Conservation (phyloP, 2,329 filamentous ascomycete genomes). For the Apiospora sp. region DNA sequence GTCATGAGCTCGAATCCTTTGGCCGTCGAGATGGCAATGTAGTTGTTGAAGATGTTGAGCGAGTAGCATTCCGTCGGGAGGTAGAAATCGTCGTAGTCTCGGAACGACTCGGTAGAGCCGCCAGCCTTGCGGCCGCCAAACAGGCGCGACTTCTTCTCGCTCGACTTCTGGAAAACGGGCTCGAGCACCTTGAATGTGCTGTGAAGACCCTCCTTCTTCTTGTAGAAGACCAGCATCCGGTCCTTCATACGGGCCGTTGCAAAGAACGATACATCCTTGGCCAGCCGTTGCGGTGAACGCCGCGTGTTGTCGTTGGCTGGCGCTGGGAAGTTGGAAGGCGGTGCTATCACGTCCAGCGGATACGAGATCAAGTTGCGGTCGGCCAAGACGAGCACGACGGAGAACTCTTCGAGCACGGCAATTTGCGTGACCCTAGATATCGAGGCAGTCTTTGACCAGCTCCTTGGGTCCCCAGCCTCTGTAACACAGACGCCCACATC, state of each 20-base stretch:
- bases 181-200: constrained; percentile 98
- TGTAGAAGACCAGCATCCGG: constrained; percentile 92
- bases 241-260: constrained; percentile 98
- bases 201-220: constrained; percentile 90
- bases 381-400: constrained; percentile 87
- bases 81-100: constrained; percentile 98
- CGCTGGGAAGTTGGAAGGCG: constrained; percentile 66
- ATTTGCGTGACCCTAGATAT: constrained; percentile 86
- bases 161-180: constrained; percentile 91
- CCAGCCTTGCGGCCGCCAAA: constrained; percentile 66
- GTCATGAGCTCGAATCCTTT: constrained; percentile 96
- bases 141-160: constrained; percentile 79
- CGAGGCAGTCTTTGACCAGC: constrained; percentile 87
- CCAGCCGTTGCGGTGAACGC: constrained; percentile 89
- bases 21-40: constrained; percentile 88
- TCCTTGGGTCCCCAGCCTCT: constrained; percentile 86
- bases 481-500: constrained; percentile 94
- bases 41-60: constrained; percentile 95
- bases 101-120: constrained; percentile 91
- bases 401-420: constrained; percentile 94
- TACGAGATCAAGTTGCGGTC: constrained; percentile 94
- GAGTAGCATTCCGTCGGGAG: constrained; percentile 94
- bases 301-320: constrained; percentile 75
- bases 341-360: constrained; percentile 84
- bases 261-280: constrained; percentile 96